Evolutionary conservation across 805 yeast genomes (phyloP).

Genomic region (Myxozyma neotropica): DNA sequence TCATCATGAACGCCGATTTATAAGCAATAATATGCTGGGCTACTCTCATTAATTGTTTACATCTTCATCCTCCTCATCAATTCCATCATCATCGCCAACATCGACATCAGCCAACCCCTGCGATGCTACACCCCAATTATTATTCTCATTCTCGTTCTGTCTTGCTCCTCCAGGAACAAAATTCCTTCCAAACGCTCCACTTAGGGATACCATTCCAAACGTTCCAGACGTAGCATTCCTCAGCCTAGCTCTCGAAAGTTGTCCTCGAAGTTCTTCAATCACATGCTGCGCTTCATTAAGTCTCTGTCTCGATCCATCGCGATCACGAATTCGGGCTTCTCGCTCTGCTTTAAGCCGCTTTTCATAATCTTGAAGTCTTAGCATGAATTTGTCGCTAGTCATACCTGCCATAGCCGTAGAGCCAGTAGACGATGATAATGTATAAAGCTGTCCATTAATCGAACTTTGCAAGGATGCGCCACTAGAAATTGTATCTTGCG

Average conservation of each 20-base stretch:
- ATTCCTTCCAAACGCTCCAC: constrained; percentile 11
- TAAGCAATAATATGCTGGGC: too few relatives aligned
- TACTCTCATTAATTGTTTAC: neutral
- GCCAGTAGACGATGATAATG: constrained; percentile 20
- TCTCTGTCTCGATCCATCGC: constrained; percentile 35
- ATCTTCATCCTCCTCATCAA: constrained; percentile 20
- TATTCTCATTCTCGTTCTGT: neutral
- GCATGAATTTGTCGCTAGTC: constrained; percentile 27
- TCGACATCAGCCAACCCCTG: neutral
- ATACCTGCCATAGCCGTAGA: constrained; percentile 5
- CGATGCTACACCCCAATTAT: neutral
- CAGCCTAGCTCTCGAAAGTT: neutral
- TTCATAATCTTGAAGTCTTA: constrained; percentile 35
- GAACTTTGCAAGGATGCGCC: neutral
- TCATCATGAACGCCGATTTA: too few relatives aligned
- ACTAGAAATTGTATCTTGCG: constrained; percentile 3
- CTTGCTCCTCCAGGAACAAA: constrained; percentile 4
- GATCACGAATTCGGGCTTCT: constrained; percentile 36
- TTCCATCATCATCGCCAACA: constrained; percentile 3
- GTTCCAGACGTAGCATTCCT: neutral
- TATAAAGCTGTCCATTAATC: neutral
- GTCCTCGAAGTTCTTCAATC: constrained; percentile 1
- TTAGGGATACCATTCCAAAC: constrained; percentile 6
- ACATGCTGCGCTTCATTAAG: constrained; percentile 26
- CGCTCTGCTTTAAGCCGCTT: constrained; percentile 36